Evolutionary conservation across 768 basidiomycete species (phyloP), one percentile per base, ranked within the genome.

Genomic region (Lanmaoa pseudosensibilis): DNA sequence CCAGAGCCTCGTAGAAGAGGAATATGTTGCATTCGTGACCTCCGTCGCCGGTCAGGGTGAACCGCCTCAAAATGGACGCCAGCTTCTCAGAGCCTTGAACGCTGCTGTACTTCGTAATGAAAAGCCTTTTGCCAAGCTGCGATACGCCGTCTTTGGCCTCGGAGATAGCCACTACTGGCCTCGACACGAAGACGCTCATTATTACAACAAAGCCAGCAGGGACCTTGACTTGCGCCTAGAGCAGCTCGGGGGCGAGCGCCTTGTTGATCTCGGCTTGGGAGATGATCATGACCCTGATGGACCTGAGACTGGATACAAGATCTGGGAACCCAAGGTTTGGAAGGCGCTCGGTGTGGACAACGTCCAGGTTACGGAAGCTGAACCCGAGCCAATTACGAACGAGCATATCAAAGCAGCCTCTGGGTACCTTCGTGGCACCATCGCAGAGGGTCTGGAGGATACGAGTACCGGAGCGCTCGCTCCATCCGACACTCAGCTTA

Each of bases 101-200:
- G 86, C 85, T 9, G 82, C 84, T 8, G 70, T 73, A 0, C 70
- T 74, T 19, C 73, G 71, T 50, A 75, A 77, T 2, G 86, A 88
- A 50, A 78, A 75, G 52, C 76, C 80, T 6, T 77, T 94, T 41
- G 59, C 75, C 50, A 86, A 86, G 58, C 76, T 94, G 56, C 87
- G 83, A 67, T 91, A 83, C 72, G 74, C 87, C 51, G 94, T 98
- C 43, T 97, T 98, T 63, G 96, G 80, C 46, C 89, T 99, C 85
- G 97, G 97, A 58, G 97, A 99, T 73, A 95, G 90, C 70, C 95
- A 97, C 74, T 99, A 99, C 77, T 99, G 97, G 97, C 97, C 97
- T 10, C 84, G 97, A 40, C 82, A 90, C 18, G 94, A 98, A 72
- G 97, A 98, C 67, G 88, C 87, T n/a, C 90, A 93, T 65, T 98